phyloP scores from a whole-genome alignment of 1,284 basidiomycete species.

The Cutaneotrichosporon sp. region DNA sequence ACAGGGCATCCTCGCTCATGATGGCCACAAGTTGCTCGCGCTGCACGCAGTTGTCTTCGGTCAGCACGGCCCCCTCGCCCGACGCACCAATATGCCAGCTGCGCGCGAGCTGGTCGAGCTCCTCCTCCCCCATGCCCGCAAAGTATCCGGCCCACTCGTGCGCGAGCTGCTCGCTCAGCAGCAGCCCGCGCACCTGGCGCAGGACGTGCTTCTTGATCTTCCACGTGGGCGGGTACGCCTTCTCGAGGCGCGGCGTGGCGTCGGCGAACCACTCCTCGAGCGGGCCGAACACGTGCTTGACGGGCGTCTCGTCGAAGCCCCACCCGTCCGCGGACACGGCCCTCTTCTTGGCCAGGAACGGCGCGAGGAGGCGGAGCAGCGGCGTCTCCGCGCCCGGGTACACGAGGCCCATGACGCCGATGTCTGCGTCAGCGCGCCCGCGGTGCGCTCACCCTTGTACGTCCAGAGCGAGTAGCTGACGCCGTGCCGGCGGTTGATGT shows the following conservation, averaged over 20 bases:
- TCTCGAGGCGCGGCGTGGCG: slow-evolving; percentile 41
- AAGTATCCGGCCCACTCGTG: slow-evolving; percentile 68
- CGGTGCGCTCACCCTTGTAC: slow-evolving; percentile 4
- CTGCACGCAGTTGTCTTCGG: slow-evolving; percentile 12
- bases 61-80: background rate
- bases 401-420: slow-evolving; percentile 41
- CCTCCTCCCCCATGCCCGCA: slow-evolving; percentile 58
- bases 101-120: slow-evolving; percentile 64
- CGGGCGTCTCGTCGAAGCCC: slow-evolving; percentile 56
- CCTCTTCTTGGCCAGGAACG: slow-evolving; percentile 15
- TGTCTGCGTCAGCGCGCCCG: background rate
- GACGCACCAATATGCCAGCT: slow-evolving; percentile 51
- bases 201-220: slow-evolving; percentile 49
- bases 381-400: slow-evolving; percentile 66
- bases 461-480: slow-evolving; percentile 13
- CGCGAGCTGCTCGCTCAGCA: slow-evolving; percentile 65
- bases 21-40: slow-evolving; percentile 10
- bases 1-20: slow-evolving; percentile 8
- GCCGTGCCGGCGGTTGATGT: slow-evolving; percentile 5
- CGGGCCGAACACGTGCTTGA: slow-evolving; percentile 63
- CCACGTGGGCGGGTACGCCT: slow-evolving; percentile 49
- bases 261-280: slow-evolving; percentile 60
- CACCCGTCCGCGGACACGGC: slow-evolving; percentile 62
- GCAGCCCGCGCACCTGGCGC: slow-evolving; percentile 62
- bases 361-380: slow-evolving; percentile 50